These are phyloP conservation scores for Cryphonectria parasitica DNA, from an alignment of 2,329 filamentous ascomycete genomes.

Conservation along the genomic window DNA sequence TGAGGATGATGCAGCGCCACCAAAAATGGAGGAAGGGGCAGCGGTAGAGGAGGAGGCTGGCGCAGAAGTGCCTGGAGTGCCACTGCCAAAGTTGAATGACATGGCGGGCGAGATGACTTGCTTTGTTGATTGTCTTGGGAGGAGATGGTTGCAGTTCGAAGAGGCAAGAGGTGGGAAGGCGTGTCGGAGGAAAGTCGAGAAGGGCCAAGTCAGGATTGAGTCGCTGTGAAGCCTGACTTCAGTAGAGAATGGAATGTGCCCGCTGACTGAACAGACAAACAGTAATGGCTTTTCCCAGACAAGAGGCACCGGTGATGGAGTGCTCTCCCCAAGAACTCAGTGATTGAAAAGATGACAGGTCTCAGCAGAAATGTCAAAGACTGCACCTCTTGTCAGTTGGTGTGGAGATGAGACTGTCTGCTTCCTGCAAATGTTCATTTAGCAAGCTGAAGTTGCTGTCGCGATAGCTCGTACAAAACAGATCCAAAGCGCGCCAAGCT, in stretches of 20 bases:
- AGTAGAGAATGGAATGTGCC: neutral
- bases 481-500: conserved; percentile 25
- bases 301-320: neutral
- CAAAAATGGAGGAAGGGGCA: conserved; percentile 49
- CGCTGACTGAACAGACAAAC: neutral
- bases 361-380: neutral
- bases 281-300: neutral
- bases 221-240: neutral
- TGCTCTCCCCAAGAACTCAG: neutral
- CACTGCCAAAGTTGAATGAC: conserved; percentile 36
- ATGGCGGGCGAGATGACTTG: conserved; percentile 21
- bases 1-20: conserved; percentile 30
- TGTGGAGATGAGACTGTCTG: neutral
- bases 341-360: neutral
- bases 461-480: conserved; percentile 20
- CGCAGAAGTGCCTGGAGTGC: conserved; percentile 39
- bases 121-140: neutral
- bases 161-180: neutral
- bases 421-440: neutral
- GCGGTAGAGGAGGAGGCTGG: conserved; percentile 46
- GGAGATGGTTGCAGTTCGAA: neutral
- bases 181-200: neutral
- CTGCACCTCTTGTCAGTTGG: conserved; percentile 10
- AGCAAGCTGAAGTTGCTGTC: conserved; percentile 14
- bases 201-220: neutral